These are phyloP conservation scores for Fraxinus sp. DNA, from an alignment of 305 asterid species.

Conservation along the genomic window DNA sequence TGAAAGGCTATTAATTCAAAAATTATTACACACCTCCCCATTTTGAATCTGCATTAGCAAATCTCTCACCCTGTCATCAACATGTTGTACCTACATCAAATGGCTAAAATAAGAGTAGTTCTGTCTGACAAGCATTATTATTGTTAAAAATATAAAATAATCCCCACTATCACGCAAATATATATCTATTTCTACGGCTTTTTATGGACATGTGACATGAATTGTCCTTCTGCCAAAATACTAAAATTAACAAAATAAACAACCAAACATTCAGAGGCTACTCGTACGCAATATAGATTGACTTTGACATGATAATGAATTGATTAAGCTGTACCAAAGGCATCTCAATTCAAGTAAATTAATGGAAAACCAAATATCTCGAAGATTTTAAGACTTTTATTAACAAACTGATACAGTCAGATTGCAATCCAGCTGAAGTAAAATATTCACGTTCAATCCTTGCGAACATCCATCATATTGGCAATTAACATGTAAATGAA, in stretches of 20 bases:
- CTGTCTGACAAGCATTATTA: background rate
- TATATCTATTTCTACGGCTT: slow-evolving; percentile 1
- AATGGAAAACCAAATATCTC: background rate
- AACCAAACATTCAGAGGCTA: background rate
- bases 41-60: slow-evolving; percentile 57
- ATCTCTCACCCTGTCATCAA: slow-evolving; percentile 71
- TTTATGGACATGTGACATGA: background rate
- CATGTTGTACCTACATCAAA: slow-evolving; percentile 59
- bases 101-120: slow-evolving; percentile 15
- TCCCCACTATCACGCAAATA: background rate
- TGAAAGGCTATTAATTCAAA: slow-evolving; percentile 20
- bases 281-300: background rate
- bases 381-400: background rate
- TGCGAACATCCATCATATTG: background rate
- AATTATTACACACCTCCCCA: slow-evolving; percentile 58
- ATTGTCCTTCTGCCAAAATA: background rate
- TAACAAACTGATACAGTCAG: background rate
- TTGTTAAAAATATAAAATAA: background rate
- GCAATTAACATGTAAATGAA: background rate
- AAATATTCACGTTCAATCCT: background rate
- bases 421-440: background rate
- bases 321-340: background rate
- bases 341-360: background rate
- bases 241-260: slow-evolving; percentile 11
- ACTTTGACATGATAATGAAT: background rate